A percentile compares a stretch with the other conserved stretches of the same genome.
These are phyloP conservation scores for Oryza coarctata DNA, from an alignment of 176 grass and related monocot genomes.

Conservation along the genomic window DNA sequence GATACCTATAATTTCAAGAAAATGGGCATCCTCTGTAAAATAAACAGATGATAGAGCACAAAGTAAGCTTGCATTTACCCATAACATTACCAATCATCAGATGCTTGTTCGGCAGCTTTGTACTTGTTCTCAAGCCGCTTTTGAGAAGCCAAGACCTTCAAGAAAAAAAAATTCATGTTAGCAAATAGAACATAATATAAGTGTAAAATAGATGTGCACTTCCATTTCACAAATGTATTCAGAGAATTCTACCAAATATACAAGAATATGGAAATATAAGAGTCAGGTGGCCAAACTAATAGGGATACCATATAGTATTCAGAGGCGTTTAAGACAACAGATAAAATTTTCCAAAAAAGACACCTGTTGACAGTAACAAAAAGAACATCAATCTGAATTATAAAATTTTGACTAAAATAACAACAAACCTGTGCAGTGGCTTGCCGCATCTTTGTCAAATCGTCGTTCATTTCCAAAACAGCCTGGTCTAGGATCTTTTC, in stretches of 20 bases:
- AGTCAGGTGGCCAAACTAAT: neutral
- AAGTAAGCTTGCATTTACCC: constrained; percentile 6
- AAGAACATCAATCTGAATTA: neutral
- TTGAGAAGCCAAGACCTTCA: constrained; percentile 95
- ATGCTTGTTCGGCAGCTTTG: constrained; percentile 83
- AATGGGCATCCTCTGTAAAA: constrained; percentile 21
- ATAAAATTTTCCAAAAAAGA: neutral
- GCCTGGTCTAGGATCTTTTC: constrained; percentile 99
- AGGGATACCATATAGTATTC: neutral
- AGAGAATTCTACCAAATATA: constrained; percentile 7
- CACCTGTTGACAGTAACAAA: neutral
- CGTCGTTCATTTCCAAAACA: constrained; percentile 96
- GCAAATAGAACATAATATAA: neutral
- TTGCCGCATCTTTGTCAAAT: constrained; percentile 98
- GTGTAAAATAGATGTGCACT: neutral
- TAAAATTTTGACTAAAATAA: neutral
- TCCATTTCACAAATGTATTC: neutral
- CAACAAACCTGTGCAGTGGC: constrained; percentile 90
- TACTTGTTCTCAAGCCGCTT: constrained; percentile 93
- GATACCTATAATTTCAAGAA: constrained; percentile 60
- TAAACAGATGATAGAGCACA: constrained; percentile 15
- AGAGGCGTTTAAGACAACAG: neutral
- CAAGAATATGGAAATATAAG: neutral
- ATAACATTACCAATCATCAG: constrained; percentile 80
- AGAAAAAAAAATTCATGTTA: constrained; percentile 28